Base-by-base conservation (phyloP, 2,329 filamentous ascomycete genomes). In the Xylaria sp. region DNA sequence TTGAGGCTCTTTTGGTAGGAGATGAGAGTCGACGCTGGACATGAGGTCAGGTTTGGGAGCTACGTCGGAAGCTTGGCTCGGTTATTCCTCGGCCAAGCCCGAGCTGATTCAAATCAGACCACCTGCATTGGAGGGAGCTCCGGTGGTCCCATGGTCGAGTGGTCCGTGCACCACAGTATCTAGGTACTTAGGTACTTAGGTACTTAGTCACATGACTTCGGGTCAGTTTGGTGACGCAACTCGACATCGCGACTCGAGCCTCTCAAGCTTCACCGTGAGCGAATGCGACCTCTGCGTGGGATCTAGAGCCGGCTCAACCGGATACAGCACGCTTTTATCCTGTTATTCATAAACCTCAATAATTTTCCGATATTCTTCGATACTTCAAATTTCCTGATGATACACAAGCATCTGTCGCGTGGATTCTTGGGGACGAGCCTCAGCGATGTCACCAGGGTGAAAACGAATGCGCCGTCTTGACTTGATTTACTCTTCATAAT, bases 141-240 rank as follows among this genome's bases (percentile, higher is more conserved):
- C 33, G 31, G 35, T 58, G 54, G 44, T 25, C 25, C 15, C 46
- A 48, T 17, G 27, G 19, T 8, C 6, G n/a, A 21, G 41, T 66
- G 64, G 53, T 55, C 38, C 19, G 57, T 71, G 65, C 63, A 23
- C 19, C 11, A 11, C 1, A 10, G 43, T 29, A 23, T 13, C 13
- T n/a, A 19, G 35, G 4, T 29, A 29, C 4, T 9, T 27, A 15
- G 23, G 19, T 55, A 54, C 38, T 4, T 31, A 25, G 19, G 27
- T 35, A 27, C 40, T 17, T 21, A 17, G 62, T 73, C 71, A 71
- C 71, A 65, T 66, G 71, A 67, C 51, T 63, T 67, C 70, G 71
- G 62, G 71, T 72, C 63, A 70, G 27, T 70, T 68, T 72, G 70
- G 70, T 70, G 70, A 67, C 55, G 60, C 62, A n/a, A n/a, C n/a